Evolutionary conservation across 306 rosid genomes (phyloP), one percentile per base, ranked within the genome.

Genomic region (Glycine tomentella): DNA sequence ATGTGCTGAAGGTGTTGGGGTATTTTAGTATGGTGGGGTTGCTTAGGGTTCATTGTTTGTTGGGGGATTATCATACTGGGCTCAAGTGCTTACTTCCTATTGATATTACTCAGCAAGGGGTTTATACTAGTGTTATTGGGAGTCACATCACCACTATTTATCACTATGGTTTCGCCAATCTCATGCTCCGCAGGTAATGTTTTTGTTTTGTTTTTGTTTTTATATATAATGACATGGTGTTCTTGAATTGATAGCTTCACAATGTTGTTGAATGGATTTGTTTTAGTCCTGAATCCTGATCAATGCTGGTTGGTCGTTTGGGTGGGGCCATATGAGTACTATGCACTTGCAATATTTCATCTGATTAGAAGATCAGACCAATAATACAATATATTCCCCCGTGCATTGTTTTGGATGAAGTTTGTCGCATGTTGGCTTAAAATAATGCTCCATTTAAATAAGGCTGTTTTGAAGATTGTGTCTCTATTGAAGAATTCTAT

Each of bases 11-110:
- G 93, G 98, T 96, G n/a, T 80, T 96, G 87, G 99, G 98, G 38
- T 96, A 96, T 83, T 96, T 96, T 82, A 90, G 99, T 78, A 93
- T 92, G 99, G 97, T 96, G 74, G 99, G 98, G 5, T 87, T 96
- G 87, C 92, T 96, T 15, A 87, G 97, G 76, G 97, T 95, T 63
- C 98, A 93, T 83, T 96, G 99, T 82, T 92, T 96, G 16, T 85
- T 96, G 77, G 99, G 98, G n/a, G 99, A 96, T 90, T 96, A 96
- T 88, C 93, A 90, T 40, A 93, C 97, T 10, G 98, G 97, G 67
- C 85, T 96, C 59, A 96, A 93, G 82, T 89, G 97, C 81, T 81
- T 93, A 76, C 94, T 74, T 13, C 97, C 99, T 4, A 88, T 96
- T 80, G 97, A 93, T 80, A 89, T 95, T 46, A 93, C 86, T 76